phyloP scores from a whole-genome alignment of 176 grass and related monocot species.

The Triticum turgidum region DNA sequence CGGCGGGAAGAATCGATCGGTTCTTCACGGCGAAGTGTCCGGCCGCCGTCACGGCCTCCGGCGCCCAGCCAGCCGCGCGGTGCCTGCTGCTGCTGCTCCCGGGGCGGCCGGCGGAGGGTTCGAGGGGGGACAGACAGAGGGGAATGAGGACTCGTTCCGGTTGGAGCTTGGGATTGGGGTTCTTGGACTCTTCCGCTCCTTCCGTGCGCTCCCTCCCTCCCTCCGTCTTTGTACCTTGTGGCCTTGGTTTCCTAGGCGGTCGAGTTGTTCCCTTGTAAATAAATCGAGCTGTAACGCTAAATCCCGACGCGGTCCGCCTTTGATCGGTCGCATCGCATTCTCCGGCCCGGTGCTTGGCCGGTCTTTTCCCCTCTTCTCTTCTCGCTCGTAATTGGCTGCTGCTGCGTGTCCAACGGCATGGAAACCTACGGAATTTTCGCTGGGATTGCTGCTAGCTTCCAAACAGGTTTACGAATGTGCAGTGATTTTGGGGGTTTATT shows the following conservation, averaged over 20 bases:
- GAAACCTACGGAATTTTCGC: neutral
- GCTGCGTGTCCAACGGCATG: neutral
- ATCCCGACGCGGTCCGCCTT: neutral
- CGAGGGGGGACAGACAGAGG: neutral
- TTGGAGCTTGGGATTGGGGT: constrained; percentile 8
- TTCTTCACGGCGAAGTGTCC: neutral
- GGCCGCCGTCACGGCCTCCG: neutral
- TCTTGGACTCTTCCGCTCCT: neutral
- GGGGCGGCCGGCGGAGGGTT: neutral
- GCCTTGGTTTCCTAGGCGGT: constrained; percentile 23
- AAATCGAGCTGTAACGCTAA: constrained; percentile 1
- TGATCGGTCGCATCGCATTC: neutral
- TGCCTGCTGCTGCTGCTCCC: neutral
- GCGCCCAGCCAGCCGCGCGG: neutral
- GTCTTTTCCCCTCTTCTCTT: neutral
- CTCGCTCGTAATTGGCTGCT: neutral
- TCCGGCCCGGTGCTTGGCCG: neutral
- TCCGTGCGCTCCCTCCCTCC: neutral
- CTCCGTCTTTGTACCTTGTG: neutral
- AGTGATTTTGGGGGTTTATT: neutral
- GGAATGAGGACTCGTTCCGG: neutral
- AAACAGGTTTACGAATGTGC: neutral
- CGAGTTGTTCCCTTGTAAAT: neutral
- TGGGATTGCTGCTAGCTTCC: neutral
- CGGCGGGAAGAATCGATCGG: neutral